These are phyloP conservation scores for Fusarium sp. DNA, from an alignment of 2,329 filamentous ascomycete genomes.

Conservation along the genomic window DNA sequence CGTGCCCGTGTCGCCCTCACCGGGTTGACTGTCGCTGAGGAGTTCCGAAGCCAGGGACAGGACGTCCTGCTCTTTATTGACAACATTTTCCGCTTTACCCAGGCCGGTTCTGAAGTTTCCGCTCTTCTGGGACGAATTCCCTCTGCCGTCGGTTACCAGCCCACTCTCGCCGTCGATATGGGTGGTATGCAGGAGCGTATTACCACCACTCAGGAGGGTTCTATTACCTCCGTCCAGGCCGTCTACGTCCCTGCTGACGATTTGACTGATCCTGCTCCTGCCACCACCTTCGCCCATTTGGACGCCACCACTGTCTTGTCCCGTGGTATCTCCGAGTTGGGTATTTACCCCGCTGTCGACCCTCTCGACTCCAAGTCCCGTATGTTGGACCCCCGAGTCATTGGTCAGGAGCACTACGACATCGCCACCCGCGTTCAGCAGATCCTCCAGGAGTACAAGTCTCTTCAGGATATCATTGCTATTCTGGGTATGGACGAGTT, in stretches of 20 bases:
- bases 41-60: not conserved
- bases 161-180: conserved; percentile 98
- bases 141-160: conserved; percentile 99
- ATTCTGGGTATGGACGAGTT: conserved; percentile 99
- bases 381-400: conserved; percentile 99
- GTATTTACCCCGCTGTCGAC: conserved; percentile 99
- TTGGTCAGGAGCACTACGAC: conserved; percentile 97
- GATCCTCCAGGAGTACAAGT: conserved; percentile 99
- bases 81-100: conserved; percentile 94
- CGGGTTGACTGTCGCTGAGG: conserved; percentile 64
- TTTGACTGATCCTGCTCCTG: conserved; percentile 99
- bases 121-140: conserved; percentile 99
- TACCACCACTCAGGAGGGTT: conserved; percentile 99
- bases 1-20: conserved; percentile 99
- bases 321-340: conserved; percentile 99
- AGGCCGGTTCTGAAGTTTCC: conserved; percentile 99
- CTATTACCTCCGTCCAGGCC: conserved; percentile 99
- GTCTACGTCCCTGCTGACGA: conserved; percentile 99
- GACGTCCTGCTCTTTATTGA: conserved; percentile 69
- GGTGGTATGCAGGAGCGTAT: conserved; percentile 99
- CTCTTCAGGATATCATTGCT: conserved; percentile 99
- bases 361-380: conserved; percentile 99
- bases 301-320: conserved; percentile 99
- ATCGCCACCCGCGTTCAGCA: conserved; percentile 96
- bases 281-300: conserved; percentile 99